phyloP scores from a whole-genome alignment of 805 yeast genomes.

The Myxozyma melibiosi region DNA sequence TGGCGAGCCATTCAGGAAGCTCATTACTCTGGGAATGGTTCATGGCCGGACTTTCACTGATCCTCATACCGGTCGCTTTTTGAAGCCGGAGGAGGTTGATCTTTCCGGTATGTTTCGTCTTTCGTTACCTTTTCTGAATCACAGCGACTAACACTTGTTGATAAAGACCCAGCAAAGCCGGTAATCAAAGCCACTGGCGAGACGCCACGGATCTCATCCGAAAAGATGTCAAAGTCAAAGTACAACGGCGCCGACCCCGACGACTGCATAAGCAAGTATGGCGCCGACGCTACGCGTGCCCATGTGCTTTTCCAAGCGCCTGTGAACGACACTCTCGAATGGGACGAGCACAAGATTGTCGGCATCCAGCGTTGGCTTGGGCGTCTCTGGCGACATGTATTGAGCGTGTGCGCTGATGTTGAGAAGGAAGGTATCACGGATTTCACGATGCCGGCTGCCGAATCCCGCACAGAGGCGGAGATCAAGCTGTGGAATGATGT shows the following conservation, averaged over 20 bases:
- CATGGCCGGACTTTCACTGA: constrained; percentile 83
- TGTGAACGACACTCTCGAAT: constrained; percentile 71
- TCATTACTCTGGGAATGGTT: constrained; percentile 97
- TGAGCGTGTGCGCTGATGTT: constrained; percentile 6
- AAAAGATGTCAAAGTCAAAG: constrained; percentile 96
- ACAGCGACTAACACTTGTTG: background rate
- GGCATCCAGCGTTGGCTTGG: constrained; percentile 88
- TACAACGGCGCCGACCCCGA: constrained; percentile 92
- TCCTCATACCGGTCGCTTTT: constrained; percentile 70
- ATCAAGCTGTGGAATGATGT: constrained; percentile 59
- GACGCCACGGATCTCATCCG: constrained; percentile 61
- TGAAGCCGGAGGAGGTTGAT: constrained; percentile 77
- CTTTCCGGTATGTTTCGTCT: constrained; percentile 35
- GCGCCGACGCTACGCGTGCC: constrained; percentile 94
- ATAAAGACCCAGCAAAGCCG: constrained; percentile 43
- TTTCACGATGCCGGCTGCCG: constrained; percentile 8
- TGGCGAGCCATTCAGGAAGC: constrained; percentile 79
- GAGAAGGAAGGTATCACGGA: background rate
- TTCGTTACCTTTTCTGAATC: constrained; percentile 30
- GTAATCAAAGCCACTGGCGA: constrained; percentile 53
- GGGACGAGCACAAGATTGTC: constrained; percentile 87
- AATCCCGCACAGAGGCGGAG: constrained; percentile 49
- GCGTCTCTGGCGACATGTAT: constrained; percentile 47
- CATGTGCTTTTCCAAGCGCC: constrained; percentile 94
- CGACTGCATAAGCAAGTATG: constrained; percentile 70